A percentile compares a stretch with the other conserved stretches of the same genome.
phyloP scores from a whole-genome alignment of 257 asterid genomes.

The Primulina huaijiensis region DNA sequence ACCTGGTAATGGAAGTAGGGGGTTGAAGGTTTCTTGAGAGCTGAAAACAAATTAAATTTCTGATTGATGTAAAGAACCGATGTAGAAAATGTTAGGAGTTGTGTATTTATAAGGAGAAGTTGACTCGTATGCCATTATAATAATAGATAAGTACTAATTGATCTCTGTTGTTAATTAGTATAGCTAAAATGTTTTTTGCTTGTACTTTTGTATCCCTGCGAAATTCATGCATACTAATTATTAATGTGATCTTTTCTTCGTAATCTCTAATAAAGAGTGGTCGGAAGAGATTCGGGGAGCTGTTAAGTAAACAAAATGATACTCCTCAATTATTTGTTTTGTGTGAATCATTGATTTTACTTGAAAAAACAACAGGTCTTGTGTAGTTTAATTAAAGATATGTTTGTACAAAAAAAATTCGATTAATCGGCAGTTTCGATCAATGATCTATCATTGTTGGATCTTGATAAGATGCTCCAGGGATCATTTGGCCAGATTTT shows the following conservation, averaged over 20 bases:
- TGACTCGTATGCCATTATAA: slow-evolving; percentile 18
- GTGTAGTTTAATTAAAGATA: too few relatives aligned
- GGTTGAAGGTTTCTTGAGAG: slow-evolving; percentile 5
- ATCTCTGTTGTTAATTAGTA: slow-evolving; percentile 8
- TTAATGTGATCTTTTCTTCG: slow-evolving; percentile 24
- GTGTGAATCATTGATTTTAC: too few relatives aligned
- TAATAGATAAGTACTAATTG: slow-evolving; percentile 13
- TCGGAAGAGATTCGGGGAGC: background rate
- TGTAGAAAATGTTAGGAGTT: slow-evolving; percentile 44
- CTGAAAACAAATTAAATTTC: slow-evolving; percentile 20
- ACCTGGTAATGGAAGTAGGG: background rate
- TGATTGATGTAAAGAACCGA: slow-evolving; percentile 29
- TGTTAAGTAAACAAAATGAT: too few relatives aligned
- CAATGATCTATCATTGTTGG: too few relatives aligned
- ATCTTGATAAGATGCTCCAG: too few relatives aligned
- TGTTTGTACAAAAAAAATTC: too few relatives aligned
- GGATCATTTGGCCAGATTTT: too few relatives aligned
- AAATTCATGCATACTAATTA: slow-evolving; percentile 28
- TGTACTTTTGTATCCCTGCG: slow-evolving; percentile 16
- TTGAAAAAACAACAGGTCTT: too few relatives aligned
- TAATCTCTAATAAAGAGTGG: slow-evolving; percentile 23
- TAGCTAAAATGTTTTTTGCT: slow-evolving; percentile 6
- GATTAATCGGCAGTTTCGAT: too few relatives aligned
- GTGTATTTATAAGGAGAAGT: slow-evolving; percentile 44
- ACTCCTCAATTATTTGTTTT: too few relatives aligned